Conservation (phyloP, 2,329 filamentous ascomycete species). For the Nannizziopsis barbatae region DNA sequence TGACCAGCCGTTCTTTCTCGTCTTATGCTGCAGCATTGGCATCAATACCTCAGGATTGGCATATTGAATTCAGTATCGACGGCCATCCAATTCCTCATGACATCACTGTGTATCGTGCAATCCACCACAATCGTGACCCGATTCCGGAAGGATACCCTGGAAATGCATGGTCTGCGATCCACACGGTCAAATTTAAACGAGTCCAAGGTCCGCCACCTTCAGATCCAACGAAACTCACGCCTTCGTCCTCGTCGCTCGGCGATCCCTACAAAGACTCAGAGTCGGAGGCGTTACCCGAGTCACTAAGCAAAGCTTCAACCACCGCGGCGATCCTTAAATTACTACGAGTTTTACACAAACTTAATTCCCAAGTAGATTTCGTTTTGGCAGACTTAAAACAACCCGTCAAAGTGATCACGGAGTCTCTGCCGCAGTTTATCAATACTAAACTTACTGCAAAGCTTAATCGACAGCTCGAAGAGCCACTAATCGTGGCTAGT, state of each 20-base stretch:
- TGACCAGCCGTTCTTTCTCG: constrained; percentile 49
- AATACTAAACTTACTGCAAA: constrained; percentile 98
- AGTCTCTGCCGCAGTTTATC: constrained; percentile 87
- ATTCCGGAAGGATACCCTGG: constrained; percentile 57
- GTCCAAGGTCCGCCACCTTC: constrained; percentile 70
- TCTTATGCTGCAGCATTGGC: constrained; percentile 76
- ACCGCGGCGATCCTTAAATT: constrained; percentile 80
- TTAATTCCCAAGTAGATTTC: constrained; percentile 90
- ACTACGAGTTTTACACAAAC: constrained; percentile 77
- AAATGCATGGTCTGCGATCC: constrained; percentile 80
- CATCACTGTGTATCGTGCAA: constrained; percentile 89
- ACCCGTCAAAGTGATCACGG: constrained; percentile 58
- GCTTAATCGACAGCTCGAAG: constrained; percentile 89
- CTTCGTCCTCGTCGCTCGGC: constrained; percentile 36
- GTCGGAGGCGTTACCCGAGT: constrained; percentile 57
- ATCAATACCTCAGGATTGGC: constrained; percentile 79
- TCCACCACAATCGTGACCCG: constrained; percentile 58
- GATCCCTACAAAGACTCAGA: constrained; percentile 38
- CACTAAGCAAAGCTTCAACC: constrained; percentile 68
- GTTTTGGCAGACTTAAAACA: constrained; percentile 70
- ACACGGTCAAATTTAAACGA: constrained; percentile 83
- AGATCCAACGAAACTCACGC: constrained; percentile 53
- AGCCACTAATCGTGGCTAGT: constrained; percentile 91
- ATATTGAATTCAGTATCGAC: constrained; percentile 87
- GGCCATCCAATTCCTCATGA: constrained; percentile 76